Conservation (phyloP, 2,329 filamentous ascomycete species). For the Pyrenophora teres region DNA sequence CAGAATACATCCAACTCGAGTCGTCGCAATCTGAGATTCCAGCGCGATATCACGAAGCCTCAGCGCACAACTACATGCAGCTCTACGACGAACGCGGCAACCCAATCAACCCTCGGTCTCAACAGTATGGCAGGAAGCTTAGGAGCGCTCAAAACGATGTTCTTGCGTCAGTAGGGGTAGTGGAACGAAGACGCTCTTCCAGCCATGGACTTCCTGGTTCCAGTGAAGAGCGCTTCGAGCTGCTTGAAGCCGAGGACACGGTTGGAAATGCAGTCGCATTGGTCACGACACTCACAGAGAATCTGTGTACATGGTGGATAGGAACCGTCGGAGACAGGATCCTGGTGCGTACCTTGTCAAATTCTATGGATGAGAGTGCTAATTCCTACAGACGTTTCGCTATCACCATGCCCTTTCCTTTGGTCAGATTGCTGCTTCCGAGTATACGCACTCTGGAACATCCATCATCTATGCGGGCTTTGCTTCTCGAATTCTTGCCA, state of each 20-base stretch:
- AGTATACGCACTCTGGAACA: slow-evolving; percentile 24
- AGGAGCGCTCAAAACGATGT: slow-evolving; percentile 56
- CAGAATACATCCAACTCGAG: slow-evolving; percentile 37
- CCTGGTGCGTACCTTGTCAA: slow-evolving; percentile 17
- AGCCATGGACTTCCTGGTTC: slow-evolving; percentile 33
- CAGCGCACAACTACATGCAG: slow-evolving; percentile 41
- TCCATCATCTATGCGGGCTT: slow-evolving; percentile 38
- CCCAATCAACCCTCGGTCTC: slow-evolving; percentile 50
- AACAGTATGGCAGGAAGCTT: slow-evolving; percentile 47
- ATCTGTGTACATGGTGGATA: slow-evolving; percentile 45
- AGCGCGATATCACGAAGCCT: slow-evolving; percentile 26
- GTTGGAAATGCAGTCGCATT: slow-evolving; percentile 34
- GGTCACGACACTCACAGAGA: slow-evolving; percentile 30
- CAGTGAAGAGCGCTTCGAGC: slow-evolving; percentile 34
- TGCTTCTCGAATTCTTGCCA: slow-evolving; percentile 25
- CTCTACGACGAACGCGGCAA: slow-evolving; percentile 53
- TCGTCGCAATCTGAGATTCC: slow-evolving; percentile 33
- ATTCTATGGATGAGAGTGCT: background rate
- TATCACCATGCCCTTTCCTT: slow-evolving; percentile 30
- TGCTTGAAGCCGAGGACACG: slow-evolving; percentile 39
- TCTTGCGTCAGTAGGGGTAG: slow-evolving; percentile 54
- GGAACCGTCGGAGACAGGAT: slow-evolving; percentile 38
- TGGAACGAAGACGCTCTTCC: slow-evolving; percentile 46
- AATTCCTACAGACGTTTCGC: slow-evolving; percentile 32
- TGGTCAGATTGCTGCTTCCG: slow-evolving; percentile 30